These are phyloP conservation scores for Toxicodendron radicans DNA, from an alignment of 345 rosid genomes.

Conservation along the genomic window DNA sequence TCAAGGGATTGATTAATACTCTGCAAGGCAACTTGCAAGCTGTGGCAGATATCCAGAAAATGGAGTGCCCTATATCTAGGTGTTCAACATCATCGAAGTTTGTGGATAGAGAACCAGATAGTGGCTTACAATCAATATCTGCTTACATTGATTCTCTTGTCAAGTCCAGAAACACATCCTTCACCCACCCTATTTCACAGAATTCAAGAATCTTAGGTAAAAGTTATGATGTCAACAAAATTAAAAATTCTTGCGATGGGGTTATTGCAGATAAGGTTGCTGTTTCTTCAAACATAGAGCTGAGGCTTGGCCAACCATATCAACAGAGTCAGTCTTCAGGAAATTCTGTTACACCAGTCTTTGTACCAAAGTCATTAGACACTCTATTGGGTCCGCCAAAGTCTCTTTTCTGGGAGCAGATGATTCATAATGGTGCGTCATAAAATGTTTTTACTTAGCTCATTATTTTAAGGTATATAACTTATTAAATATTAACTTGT, in stretches of 20 bases:
- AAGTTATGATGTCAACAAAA: constrained; percentile 17
- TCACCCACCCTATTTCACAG: constrained; percentile 20
- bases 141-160: constrained; percentile 25
- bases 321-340: constrained; percentile 34
- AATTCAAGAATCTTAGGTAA: constrained; percentile 18
- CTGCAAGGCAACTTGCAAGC: constrained; percentile 21
- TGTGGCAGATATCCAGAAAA: constrained; percentile 22
- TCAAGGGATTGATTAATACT: constrained; percentile 27
- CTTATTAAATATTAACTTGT: not conserved
- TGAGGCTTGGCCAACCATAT: constrained; percentile 57
- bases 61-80: constrained; percentile 26
- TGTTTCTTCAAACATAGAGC: constrained; percentile 44
- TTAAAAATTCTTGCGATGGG: constrained; percentile 22
- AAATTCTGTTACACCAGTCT: constrained; percentile 26
- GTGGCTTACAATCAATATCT: constrained; percentile 26
- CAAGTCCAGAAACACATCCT: constrained; percentile 27
- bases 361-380: constrained; percentile 23
- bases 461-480: not conserved
- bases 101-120: constrained; percentile 31
- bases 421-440: constrained; percentile 37
- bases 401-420: constrained; percentile 32
- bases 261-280: constrained; percentile 25
- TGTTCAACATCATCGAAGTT: constrained; percentile 27
- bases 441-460: constrained; percentile 17
- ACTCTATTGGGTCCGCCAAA: constrained; percentile 18